Conservation (phyloP, 805 yeast genomes). For the Lipomyces orientalis region DNA sequence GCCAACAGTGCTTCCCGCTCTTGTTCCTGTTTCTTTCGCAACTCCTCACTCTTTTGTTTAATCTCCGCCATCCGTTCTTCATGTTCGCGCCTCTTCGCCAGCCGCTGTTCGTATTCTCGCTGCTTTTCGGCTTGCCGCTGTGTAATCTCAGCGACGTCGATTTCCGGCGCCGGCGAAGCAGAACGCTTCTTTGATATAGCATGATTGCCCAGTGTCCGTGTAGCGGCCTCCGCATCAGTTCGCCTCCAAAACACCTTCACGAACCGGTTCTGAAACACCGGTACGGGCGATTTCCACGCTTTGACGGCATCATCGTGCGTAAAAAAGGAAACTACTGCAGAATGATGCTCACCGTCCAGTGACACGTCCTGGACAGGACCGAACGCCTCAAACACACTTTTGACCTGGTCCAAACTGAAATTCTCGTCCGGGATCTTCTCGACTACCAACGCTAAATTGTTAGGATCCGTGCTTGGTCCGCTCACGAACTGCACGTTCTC, state of each 20-base stretch:
- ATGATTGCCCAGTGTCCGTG: background rate
- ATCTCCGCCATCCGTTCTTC: conserved; percentile 46
- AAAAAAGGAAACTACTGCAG: conserved; percentile 51
- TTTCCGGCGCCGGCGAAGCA: conserved; percentile 40
- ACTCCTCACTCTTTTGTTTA: conserved; percentile 46
- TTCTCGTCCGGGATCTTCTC: conserved; percentile 54
- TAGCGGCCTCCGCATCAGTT: conserved; percentile 28
- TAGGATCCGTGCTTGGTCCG: conserved; percentile 30
- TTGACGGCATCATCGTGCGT: conserved; percentile 49
- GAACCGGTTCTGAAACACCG: conserved; percentile 57
- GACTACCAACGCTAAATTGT: conserved; percentile 48
- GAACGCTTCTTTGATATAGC: conserved; percentile 12
- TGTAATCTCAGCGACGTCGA: conserved; percentile 50
- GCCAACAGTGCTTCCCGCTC: conserved; percentile 38
- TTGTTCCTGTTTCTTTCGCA: conserved; percentile 48
- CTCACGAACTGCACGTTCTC: conserved; percentile 7
- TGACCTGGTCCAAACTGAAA: conserved; percentile 46
- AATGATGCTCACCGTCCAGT: conserved; percentile 41
- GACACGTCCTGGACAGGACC: conserved; percentile 48
- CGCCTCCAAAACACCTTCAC: conserved; percentile 54
- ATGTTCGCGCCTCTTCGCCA: conserved; percentile 45
- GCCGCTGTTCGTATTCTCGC: conserved; percentile 50
- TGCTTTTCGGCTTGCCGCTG: conserved; percentile 51
- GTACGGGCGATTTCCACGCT: conserved; percentile 53
- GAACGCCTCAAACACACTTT: conserved; percentile 50